These are phyloP conservation scores for Citrus reticulata DNA, from an alignment of 345 rosid genomes.

Conservation along the genomic window DNA sequence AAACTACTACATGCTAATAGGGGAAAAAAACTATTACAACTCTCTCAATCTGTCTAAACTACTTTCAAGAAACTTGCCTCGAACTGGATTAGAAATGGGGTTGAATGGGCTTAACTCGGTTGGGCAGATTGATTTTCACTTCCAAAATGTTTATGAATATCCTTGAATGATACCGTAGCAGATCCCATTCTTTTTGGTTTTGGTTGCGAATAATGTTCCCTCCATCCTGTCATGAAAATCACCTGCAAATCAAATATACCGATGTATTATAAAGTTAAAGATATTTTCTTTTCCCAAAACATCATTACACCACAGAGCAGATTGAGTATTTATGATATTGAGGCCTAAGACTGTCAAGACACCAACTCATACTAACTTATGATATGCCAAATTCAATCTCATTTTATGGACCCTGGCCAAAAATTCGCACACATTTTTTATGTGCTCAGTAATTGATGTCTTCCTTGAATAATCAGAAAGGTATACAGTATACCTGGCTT, in stretches of 20 bases:
- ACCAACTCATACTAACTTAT: not conserved
- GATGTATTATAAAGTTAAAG: not conserved
- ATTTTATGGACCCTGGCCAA: not conserved
- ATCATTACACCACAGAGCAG: not conserved
- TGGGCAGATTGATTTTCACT: conserved; percentile 23
- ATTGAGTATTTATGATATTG: not conserved
- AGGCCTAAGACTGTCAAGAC: not conserved
- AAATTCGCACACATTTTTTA: not conserved
- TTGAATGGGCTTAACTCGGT: not conserved
- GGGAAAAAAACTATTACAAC: not conserved
- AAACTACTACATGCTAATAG: not conserved
- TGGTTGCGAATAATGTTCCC: conserved; percentile 81
- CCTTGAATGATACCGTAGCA: conserved; percentile 72
- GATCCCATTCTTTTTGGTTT: conserved; percentile 89
- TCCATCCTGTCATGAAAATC: conserved; percentile 99
- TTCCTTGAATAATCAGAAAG: not conserved
- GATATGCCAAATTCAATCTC: not conserved
- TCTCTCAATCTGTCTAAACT: not conserved
- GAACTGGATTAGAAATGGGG: not conserved
- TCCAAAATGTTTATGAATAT: conserved; percentile 68
- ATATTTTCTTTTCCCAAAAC: not conserved
- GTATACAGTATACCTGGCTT: no score
- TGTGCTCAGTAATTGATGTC: not conserved
- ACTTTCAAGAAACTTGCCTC: not conserved
- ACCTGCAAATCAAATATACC: conserved; percentile 42